Base-by-base conservation (phyloP, 768 basidiomycete genomes). In the Termitomyces sp. region DNA sequence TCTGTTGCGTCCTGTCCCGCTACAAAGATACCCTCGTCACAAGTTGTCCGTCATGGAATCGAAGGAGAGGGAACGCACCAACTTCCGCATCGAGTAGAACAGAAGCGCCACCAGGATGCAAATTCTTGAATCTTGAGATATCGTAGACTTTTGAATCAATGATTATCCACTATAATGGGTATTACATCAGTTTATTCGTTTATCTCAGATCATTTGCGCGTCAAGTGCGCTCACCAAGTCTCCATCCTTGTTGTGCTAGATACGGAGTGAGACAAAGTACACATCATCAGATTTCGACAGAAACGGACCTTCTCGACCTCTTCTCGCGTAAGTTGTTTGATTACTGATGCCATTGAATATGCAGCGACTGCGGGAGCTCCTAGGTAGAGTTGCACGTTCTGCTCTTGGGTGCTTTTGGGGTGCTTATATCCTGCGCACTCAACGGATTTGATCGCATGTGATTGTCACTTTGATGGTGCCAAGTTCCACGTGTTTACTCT, bases 61-160 rank as follows among this genome's bases (percentile, higher is more conserved):
- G 22, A n/a, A 46, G 6, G 16, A 20, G 10, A 20, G 20, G 32
- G 18, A 37, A 26, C 83, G 56, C 59, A 84, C 88, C 86, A 46
- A 94, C 81, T 63, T 91, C 91, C 7, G 78, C 72, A 65, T 90
- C 86, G 26, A 85, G 70, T 24, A 97, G 79, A 10, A 92, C 92
- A 2, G 82, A 78, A 0, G 79, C 68, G 26, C 93, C 92, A 56
- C 93, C 94, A 34, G 53, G 53, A 54, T 54, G 53, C 22, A 54
- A 12, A 34, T 63, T 91, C 90, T 10, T 78, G 75, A 98, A 95
- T 63, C 79, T 83, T 20, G 87, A 82, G 20, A 95, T 71, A 71
- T 94, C 86, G 70, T 86, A 94, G 32, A 93, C 92, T 65, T 87
- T 89, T 29, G 85, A 78, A 68, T 96, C 92, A 61, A 94, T 82